Conservation (phyloP, 345 rosid genomes). For the Abelmoschus esculentus region DNA sequence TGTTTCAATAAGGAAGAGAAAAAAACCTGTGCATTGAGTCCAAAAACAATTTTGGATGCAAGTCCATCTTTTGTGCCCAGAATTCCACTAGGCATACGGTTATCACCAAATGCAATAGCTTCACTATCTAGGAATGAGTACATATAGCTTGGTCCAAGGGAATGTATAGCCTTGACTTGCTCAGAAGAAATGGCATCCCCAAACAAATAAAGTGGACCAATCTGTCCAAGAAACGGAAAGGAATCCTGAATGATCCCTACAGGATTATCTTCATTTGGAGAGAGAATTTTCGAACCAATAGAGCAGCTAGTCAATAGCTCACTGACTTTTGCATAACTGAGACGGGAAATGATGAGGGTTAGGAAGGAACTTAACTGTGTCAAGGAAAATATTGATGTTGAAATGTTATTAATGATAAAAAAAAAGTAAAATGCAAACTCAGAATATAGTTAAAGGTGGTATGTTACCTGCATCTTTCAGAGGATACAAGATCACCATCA, state of each 20-base stretch:
- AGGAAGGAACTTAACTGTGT: slow-evolving; percentile 8
- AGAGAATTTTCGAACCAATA: slow-evolving; percentile 56
- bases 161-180: slow-evolving; percentile 71
- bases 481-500: slow-evolving; percentile 76
- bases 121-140: slow-evolving; percentile 84
- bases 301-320: slow-evolving; percentile 67
- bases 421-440: neutral
- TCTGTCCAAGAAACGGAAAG: slow-evolving; percentile 75
- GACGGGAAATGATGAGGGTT: slow-evolving; percentile 17
- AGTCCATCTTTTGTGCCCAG: slow-evolving; percentile 91
- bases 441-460: slow-evolving; percentile 2
- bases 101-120: slow-evolving; percentile 45
- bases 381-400: neutral
- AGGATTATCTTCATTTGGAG: slow-evolving; percentile 44
- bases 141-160: slow-evolving; percentile 95
- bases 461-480: slow-evolving; percentile 93
- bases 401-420: neutral
- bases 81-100: slow-evolving; percentile 62
- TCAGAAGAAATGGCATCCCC: slow-evolving; percentile 78
- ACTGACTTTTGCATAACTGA: slow-evolving; percentile 85
- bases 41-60: slow-evolving; percentile 80
- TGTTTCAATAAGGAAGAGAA: neutral
- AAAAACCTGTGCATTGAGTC: slow-evolving; percentile 90
- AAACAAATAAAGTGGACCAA: slow-evolving; percentile 88
- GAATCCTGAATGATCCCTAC: slow-evolving; percentile 41